Evolutionary conservation across 1,284 basidiomycete species (phyloP), one percentile per base, ranked within the genome.

Genomic region (Ustilago trichophora): DNA sequence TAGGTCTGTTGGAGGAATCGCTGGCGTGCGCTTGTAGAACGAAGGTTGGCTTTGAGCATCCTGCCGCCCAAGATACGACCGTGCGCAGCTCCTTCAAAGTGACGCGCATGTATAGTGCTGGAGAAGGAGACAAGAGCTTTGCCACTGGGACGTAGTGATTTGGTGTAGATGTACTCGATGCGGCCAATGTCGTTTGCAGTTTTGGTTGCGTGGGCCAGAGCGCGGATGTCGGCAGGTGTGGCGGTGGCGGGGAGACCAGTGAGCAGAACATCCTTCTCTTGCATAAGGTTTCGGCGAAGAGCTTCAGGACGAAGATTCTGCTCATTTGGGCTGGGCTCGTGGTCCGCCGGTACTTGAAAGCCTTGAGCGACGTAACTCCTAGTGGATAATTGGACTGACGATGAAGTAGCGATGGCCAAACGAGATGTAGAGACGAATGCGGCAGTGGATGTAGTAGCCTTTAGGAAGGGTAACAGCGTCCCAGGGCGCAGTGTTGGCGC

Each of bases 151-250:
- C 26, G 22, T 3, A 70, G n/a, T 15, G 33, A 34, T 8, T 18
- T 45, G 25, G 51, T 44, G 25, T 65, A 65, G 43, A 70, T 42
- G 40, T 34, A 70, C 26, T 65, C 62, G 53, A 70, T 55, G 31
- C 57, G 45, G 12, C 44, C 46, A 3, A 66, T 13, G 47, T 56
- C 56, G 37, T 63, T 64, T 26, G 15, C 10, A 9, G 41, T 66
- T 22, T 43, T 62, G 36, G 22, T 13, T 5, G 37, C 27, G 40
- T 27, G 32, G 9, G 56, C 52, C 2, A 65, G 50, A 12, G 38
- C 22, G 15, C 53, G 63, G 19, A 70, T 48, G 45, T 70, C 67
- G 26, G 37, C 26, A 13, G 67, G 67, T 3, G 51, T 60, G 22
- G 57, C 62, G 18, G 62, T 49, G 29, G 32, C 24, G 13, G 67